Evolutionary conservation across 2,329 filamentous ascomycete species (phyloP).

Genomic region (Talaromyces sp.): DNA sequence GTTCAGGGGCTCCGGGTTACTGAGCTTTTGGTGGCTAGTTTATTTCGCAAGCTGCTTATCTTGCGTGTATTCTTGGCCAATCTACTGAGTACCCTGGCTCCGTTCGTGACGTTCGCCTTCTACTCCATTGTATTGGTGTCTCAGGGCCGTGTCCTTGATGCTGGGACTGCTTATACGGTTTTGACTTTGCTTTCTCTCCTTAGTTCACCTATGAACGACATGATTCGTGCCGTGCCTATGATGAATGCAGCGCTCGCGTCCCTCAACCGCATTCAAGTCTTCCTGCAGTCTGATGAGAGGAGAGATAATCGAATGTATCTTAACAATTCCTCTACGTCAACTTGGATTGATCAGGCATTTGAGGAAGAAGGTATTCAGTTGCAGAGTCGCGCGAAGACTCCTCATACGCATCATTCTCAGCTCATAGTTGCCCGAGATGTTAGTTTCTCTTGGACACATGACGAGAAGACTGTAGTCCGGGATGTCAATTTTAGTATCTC

Average conservation of each 20-base stretch:
- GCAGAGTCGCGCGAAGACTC: conserved; percentile 28
- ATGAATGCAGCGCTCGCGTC: conserved; percentile 36
- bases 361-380: conserved; percentile 35
- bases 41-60: conserved; percentile 38
- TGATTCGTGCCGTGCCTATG: conserved; percentile 26
- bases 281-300: conserved; percentile 31
- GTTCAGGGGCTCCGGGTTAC: conserved; percentile 37
- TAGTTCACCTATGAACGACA: conserved; percentile 19
- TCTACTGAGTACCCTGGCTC: conserved; percentile 30
- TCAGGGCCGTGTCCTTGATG: conserved; percentile 23
- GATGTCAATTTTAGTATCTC: conserved; percentile 53
- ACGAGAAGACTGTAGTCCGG: conserved; percentile 53
- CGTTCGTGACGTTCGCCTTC: conserved; percentile 24
- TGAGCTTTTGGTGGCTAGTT: conserved; percentile 39
- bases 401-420: conserved; percentile 28
- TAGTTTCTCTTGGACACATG: conserved; percentile 61
- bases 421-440: conserved; percentile 44
- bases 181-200: conserved; percentile 25
- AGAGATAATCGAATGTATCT: conserved; percentile 49
- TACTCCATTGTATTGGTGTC: conserved; percentile 17
- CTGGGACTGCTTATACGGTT: conserved; percentile 22
- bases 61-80: conserved; percentile 35
- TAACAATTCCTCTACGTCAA: conserved; percentile 41
- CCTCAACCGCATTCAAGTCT: conserved; percentile 40
- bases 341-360: conserved; percentile 26